These are phyloP conservation scores for Salvia sclarea DNA, from an alignment of 305 asterid species.

Conservation along the genomic window DNA sequence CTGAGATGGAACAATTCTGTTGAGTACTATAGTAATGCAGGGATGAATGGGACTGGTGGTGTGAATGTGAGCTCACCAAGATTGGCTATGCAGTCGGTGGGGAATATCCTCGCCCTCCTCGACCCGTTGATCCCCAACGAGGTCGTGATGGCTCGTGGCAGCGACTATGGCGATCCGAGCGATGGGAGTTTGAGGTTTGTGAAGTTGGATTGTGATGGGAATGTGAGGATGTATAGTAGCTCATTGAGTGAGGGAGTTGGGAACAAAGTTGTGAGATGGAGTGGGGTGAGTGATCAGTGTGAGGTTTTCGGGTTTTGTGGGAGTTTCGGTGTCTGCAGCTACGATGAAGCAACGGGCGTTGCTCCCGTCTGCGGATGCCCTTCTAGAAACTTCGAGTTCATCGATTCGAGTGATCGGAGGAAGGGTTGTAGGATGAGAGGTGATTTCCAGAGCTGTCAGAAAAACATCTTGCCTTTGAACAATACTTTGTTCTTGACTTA, in stretches of 20 bases:
- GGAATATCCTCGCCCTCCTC: conserved; percentile 47
- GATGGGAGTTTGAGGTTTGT: conserved; percentile 48
- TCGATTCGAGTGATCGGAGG: conserved; percentile 51
- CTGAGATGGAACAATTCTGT: conserved; percentile 57
- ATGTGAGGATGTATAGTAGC: conserved; percentile 70
- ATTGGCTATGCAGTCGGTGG: conserved; percentile 48
- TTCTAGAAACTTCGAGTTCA: conserved; percentile 52
- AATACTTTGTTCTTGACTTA: conserved; percentile 56
- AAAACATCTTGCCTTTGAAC: conserved; percentile 53
- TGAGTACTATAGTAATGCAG: conserved; percentile 45
- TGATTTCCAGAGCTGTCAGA: conserved; percentile 45
- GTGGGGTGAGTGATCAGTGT: conserved; percentile 75
- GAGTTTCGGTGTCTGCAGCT: conserved; percentile 62
- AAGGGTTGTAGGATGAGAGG: conserved; percentile 60
- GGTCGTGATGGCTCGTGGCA: conserved; percentile 49
- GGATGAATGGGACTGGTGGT: conserved; percentile 40
- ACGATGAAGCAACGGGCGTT: conserved; percentile 36
- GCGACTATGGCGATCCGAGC: conserved; percentile 56
- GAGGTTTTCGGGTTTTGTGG: conserved; percentile 78
- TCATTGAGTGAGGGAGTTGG: conserved; percentile 45
- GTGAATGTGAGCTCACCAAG: conserved; percentile 55
- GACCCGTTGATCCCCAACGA: conserved; percentile 47
- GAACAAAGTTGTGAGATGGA: conserved; percentile 49
- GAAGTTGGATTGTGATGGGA: conserved; percentile 74
- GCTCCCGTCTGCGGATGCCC: conserved; percentile 63